phyloP scores from a whole-genome alignment of 768 basidiomycete genomes.

The Lentinula lateritia region DNA sequence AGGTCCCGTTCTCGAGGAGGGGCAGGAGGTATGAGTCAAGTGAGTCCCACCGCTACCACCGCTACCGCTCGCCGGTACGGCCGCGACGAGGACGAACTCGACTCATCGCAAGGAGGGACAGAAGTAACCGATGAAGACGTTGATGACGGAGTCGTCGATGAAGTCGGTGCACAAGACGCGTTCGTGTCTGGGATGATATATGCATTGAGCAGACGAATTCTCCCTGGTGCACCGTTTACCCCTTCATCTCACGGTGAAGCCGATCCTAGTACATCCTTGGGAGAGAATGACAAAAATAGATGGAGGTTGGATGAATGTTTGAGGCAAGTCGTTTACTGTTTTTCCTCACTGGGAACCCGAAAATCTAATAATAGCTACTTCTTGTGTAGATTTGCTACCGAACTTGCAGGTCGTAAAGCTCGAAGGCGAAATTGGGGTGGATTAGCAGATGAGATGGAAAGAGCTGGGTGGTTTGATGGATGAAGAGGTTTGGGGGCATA shows the following conservation, averaged over 20 bases:
- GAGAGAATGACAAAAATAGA: slow-evolving; percentile 42
- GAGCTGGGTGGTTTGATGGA: slow-evolving; percentile 55
- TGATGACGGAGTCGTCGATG: slow-evolving; percentile 51
- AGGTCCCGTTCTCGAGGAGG: slow-evolving; percentile 3
- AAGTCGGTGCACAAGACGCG: slow-evolving; percentile 75
- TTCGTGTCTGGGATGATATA: slow-evolving; percentile 89
- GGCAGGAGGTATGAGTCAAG: not conserved
- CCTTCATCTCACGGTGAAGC: slow-evolving; percentile 43
- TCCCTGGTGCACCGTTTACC: slow-evolving; percentile 76
- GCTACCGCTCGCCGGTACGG: not conserved
- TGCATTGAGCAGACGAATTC: slow-evolving; percentile 62
- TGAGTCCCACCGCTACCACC: not conserved
- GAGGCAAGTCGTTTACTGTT: slow-evolving; percentile 36
- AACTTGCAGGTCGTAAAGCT: slow-evolving; percentile 74
- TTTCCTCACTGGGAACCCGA: not conserved
- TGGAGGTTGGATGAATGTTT: slow-evolving; percentile 85
- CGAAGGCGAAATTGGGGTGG: slow-evolving; percentile 59
- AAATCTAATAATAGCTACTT: not conserved
- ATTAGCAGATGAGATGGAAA: slow-evolving; percentile 61
- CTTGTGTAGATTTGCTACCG: slow-evolving; percentile 67
- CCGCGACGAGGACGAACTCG: slow-evolving; percentile 39
- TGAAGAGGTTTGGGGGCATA: slow-evolving; percentile 41
- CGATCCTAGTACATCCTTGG: slow-evolving; percentile 12
- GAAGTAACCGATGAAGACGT: slow-evolving; percentile 40
- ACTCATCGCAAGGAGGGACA: slow-evolving; percentile 51